Evolutionary conservation across 306 rosid genomes (phyloP).

Genomic region (Hippophae gyantsensis): DNA sequence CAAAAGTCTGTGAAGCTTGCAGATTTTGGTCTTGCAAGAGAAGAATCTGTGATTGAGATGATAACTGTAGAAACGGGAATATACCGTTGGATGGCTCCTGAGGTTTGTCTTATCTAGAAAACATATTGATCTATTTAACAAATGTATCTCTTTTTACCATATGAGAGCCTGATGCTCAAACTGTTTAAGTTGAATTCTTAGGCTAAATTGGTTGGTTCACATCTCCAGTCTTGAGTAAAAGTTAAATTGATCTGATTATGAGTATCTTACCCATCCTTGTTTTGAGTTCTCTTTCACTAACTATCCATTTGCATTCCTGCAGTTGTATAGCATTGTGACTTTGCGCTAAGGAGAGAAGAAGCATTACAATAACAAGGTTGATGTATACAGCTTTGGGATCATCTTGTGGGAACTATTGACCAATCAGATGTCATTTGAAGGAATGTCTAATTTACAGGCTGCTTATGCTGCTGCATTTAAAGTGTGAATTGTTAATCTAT

Average conservation of each 20-base stretch:
- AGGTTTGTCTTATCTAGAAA: background rate
- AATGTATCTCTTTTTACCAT: background rate
- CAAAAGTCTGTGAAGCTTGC: constrained; percentile 88
- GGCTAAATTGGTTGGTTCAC: background rate
- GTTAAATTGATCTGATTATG: constrained; percentile 4
- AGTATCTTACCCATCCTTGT: background rate
- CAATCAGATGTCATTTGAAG: constrained; percentile 98
- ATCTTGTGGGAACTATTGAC: constrained; percentile 95
- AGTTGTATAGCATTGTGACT: constrained; percentile 95
- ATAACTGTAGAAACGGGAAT: constrained; percentile 98
- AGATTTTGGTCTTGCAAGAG: constrained; percentile 96
- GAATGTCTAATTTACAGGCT: constrained; percentile 99
- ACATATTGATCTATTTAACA: background rate
- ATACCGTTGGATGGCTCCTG: constrained; percentile 94
- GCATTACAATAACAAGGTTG: constrained; percentile 95
- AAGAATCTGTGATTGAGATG: constrained; percentile 93
- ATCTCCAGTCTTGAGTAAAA: background rate
- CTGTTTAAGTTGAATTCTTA: too few relatives aligned
- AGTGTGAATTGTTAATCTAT: constrained; percentile 32
- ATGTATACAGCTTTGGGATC: constrained; percentile 13
- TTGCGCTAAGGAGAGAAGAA: constrained; percentile 95
- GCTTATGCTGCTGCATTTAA: constrained; percentile 99
- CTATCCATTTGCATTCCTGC: constrained; percentile 19
- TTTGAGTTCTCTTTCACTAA: constrained; percentile 4
- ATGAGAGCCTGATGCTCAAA: too few relatives aligned